Conservation (phyloP, 2,329 filamentous ascomycete species). For the Cladosporium phlei region DNA sequence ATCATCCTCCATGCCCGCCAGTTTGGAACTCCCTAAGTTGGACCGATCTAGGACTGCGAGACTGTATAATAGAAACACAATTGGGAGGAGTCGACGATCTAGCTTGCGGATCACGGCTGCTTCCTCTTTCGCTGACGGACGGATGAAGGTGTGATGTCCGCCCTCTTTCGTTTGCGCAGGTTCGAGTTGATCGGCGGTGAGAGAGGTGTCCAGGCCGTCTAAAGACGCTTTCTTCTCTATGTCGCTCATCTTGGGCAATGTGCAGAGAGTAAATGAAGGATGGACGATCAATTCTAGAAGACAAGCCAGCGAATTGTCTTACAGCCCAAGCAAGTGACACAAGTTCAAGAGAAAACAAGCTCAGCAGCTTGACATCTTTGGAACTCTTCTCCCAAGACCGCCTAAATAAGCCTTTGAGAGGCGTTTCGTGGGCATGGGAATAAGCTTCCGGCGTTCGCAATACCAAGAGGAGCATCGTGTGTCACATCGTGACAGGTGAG, state of each 20-base stretch:
- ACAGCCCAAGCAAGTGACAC: neutral
- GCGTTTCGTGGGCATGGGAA: too few relatives aligned
- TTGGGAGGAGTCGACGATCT: constrained; percentile 28
- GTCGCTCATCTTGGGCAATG: constrained; percentile 10
- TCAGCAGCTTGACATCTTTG: neutral
- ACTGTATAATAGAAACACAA: constrained; percentile 31
- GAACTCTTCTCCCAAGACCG: neutral
- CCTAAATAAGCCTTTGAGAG: too few relatives aligned
- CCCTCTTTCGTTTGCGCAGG: constrained; percentile 9
- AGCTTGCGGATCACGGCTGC: constrained; percentile 29
- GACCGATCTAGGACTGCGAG: constrained; percentile 29
- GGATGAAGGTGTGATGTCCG: constrained; percentile 15
- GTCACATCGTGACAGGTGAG: neutral
- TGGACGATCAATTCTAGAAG: neutral
- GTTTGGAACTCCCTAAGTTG: constrained; percentile 46
- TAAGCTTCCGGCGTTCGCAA: neutral
- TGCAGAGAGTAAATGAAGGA: neutral
- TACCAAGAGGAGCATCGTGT: neutral
- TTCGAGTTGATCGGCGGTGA: constrained; percentile 12
- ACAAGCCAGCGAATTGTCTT: neutral
- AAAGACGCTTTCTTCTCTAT: constrained; percentile 14
- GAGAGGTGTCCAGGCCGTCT: neutral
- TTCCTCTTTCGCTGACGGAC: constrained; percentile 26
- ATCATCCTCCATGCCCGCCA: constrained; percentile 49
- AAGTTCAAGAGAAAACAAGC: neutral